Base-by-base conservation (phyloP, 1,139 yeast genomes). In the Nakaseomyces bracarensis region DNA sequence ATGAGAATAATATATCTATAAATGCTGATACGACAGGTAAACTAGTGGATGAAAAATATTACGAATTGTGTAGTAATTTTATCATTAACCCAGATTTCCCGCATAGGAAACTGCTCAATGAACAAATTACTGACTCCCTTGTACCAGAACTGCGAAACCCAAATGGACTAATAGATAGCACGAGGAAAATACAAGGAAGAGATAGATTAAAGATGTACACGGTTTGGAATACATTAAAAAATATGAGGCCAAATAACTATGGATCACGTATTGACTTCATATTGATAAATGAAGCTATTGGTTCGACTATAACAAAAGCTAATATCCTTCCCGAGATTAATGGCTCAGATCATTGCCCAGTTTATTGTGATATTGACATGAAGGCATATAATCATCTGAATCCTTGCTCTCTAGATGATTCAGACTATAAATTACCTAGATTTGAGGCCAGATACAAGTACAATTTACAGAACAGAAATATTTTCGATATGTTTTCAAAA, bases 301-400 rank as follows among this genome's bases (percentile, higher is more conserved):
- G 65, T 4, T 45, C 58, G 0, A 41, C 45, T 5, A 65, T 78
- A 8, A 50, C 58, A 0, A 55, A 62, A 15, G 81, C 91, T 0
- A 77, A 80, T 53, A 82, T 83, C 15, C 72, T 83, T 72, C 81
- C 89, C 0, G 70, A 68, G 28, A 55, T 89, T 0, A 66, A 74
- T 59, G 98, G 97, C 0, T 86, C 96, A 0, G 98, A 91, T 60
- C 98, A 91, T 62, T 91, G 97, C 61, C 98, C 98, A 0, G 77
- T 86, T 0, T 86, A 63, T 55, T 73, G 89, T 0, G 96, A 87
- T 58, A 60, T 85, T 41, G 66, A 66, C 26, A 48, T 65, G 6
- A 44, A 22, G 28, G 39, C 19, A 47, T 22, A 20, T 13, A 33
- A 19, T 10, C 19, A 22, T 13, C 14, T 26, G 19, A 20, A 4